Evolutionary conservation across 495 filamentous ascomycete species (phyloP), one percentile per base, ranked within the genome.

Genomic region (Bacidia rubella): DNA sequence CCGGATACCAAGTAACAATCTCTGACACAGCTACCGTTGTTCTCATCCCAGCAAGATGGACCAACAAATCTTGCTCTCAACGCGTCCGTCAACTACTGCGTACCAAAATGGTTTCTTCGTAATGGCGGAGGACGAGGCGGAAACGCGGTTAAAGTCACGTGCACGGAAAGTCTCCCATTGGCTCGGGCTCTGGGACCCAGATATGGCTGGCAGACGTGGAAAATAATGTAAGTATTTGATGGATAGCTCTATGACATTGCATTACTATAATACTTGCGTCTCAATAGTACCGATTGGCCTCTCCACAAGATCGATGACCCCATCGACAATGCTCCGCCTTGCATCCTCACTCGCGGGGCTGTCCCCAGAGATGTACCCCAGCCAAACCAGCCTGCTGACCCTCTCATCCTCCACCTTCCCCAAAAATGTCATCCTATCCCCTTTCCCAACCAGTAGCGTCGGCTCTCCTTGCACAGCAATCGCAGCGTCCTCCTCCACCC

Each of bases 291-390:
- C 90, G 43, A 94, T 76, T 0, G 92, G 92, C 58, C 92, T 67
- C 70, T 90, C 87, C 15, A 90, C 90, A 68, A 96, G 79, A 52
- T 78, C 80, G 76, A 95, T 81, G 48, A 93, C 72, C 0, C 92
- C 92, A 38, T 95, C 83, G 3, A 95, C 84, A 51, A 98, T 80
- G 51, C 76, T 89, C 70, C 78, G 72, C 55, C 92, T 74, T 24
- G 87, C 85, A 4, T 75, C 74, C 58, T 94, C 87, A 61, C 86
- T 93, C 3, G 88, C 86, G 10, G 95, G 87, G 52, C 79, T 86
- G 66, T 82, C 84, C 7, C 90, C 93, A 19, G 79, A 87, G 32
- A 98, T 66, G 67, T 95, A 98, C 53, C 85, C 82, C 64, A 95
- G 67, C 92, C 90, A 97, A 19, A 97, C 70, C 53, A 87, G 70